Base-by-base conservation (phyloP, 352 stramenopile genomes). In the Phytophthora agathidicida region DNA sequence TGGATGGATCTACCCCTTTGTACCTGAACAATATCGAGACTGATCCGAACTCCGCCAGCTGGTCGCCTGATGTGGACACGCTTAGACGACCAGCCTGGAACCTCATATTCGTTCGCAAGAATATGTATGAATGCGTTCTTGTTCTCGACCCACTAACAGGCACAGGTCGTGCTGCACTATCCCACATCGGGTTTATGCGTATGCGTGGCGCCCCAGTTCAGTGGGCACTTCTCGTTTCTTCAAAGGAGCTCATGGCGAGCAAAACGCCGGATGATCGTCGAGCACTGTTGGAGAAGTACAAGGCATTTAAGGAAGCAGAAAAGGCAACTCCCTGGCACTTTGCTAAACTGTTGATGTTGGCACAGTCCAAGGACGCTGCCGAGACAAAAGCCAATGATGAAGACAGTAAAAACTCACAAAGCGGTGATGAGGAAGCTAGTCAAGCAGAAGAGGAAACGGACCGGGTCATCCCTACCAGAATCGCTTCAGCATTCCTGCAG, bases 1-100 rank as follows among this genome's bases (percentile, higher is more conserved):
- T 81, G 38, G 73, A 72, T 62, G 84, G 84, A 6, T 66, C 71
- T 0, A 77, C 86, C 1, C 84, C 84, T 22, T 58, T 93, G 7
- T 95, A 95, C 36, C 41, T 95, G 28, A 95, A 93, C 65, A 74
- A 92, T 36, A 93, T 95, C 38, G 82, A 92, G 51, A 90, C 75
- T 0, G 82, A 95, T 36, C 55, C 75, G 10, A 70, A 71, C 35
- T 81, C 77, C 5, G 53, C 44, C 0, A 62, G 79, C 23, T 93
- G 84, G 84, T 58, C 75, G 1, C 48, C 39, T 3, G 60, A 88
- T 47, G 43, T 95, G 7, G 59, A 66, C 7, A 51, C 68, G 5
- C 62, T 95, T 11, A 66, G 61, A 44, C 73, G 68, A 0, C 83
- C 74, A 13, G 58, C 83, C 13, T 95, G 86, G 86, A 91, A 90